Conservation (phyloP, 495 filamentous ascomycete species). For the Neurospora cerealis region DNA sequence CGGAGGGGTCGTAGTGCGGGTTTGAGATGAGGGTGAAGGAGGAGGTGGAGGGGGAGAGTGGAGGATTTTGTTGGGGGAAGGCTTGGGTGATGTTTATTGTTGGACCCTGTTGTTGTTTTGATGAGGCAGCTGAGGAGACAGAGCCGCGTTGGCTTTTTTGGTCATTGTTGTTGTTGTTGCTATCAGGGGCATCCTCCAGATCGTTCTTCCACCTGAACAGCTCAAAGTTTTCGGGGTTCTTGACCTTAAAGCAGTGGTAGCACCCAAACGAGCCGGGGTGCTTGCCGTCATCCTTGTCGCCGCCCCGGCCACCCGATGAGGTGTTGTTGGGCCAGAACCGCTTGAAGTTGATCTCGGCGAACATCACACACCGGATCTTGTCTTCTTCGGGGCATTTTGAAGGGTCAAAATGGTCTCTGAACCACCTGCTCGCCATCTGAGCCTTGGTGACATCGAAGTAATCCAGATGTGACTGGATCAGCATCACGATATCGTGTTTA, state of each 20-base stretch:
- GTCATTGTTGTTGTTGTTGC: not conserved
- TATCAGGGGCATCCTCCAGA: not conserved
- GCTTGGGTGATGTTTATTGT: not conserved
- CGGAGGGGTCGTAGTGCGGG: slow-evolving; percentile 18
- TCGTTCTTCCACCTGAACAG: slow-evolving; percentile 9
- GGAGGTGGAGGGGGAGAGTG: slow-evolving; percentile 10
- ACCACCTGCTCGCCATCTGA: slow-evolving; percentile 3
- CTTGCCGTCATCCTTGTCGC: not conserved
- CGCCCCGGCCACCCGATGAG: not conserved
- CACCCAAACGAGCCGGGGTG: slow-evolving; percentile 13
- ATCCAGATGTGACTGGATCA: slow-evolving; percentile 7
- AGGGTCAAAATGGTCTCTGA: slow-evolving; percentile 9
- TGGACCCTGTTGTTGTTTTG: not conserved
- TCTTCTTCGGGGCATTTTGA: slow-evolving; percentile 2
- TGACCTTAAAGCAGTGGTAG: slow-evolving; percentile 20
- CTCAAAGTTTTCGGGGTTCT: slow-evolving; percentile 15
- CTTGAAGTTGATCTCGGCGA: slow-evolving; percentile 14
- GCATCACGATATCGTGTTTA: not conserved
- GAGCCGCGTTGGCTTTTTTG: not conserved
- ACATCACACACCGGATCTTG: slow-evolving; percentile 8
- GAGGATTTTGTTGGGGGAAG: not conserved
- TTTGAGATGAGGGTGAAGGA: slow-evolving; percentile 12
- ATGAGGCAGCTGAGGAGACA: not conserved
- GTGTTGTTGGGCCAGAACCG: slow-evolving; percentile 6
- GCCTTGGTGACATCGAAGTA: slow-evolving; percentile 9